These are phyloP conservation scores for Sporisorium graminicola DNA, from an alignment of 1,284 basidiomycete species.

Conservation along the genomic window DNA sequence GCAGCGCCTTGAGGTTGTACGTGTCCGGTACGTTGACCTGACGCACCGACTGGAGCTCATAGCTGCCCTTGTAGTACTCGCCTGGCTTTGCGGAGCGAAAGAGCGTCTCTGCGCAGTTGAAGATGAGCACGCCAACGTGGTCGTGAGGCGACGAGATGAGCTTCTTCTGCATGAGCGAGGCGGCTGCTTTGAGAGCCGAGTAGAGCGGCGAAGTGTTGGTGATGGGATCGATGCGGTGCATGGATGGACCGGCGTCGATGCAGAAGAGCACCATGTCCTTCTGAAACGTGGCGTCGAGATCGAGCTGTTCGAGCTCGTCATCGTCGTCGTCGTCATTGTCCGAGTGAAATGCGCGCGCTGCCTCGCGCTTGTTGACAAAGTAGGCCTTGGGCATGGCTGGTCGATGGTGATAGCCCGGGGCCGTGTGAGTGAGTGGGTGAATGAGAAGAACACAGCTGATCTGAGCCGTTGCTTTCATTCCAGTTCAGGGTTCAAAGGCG, in stretches of 20 bases:
- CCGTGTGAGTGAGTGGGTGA: not conserved
- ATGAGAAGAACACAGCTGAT: not conserved
- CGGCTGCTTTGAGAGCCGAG: conserved; percentile 82
- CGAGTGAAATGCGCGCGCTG: conserved; percentile 42
- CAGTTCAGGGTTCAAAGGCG: not conserved
- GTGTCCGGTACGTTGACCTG: conserved; percentile 80
- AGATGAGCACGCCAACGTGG: conserved; percentile 87
- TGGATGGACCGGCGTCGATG: conserved; percentile 90
- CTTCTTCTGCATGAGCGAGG: conserved; percentile 88
- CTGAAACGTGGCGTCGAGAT: conserved; percentile 46
- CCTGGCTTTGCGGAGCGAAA: conserved; percentile 67
- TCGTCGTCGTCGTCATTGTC: conserved; percentile 30
- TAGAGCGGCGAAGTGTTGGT: conserved; percentile 69
- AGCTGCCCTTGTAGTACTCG: conserved; percentile 77
- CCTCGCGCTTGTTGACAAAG: conserved; percentile 52
- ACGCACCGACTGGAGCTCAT: conserved; percentile 80
- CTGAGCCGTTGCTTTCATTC: not conserved
- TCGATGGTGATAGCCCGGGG: not conserved
- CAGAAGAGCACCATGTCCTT: conserved; percentile 77
- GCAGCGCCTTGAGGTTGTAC: conserved; percentile 69
- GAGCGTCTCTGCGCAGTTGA: conserved; percentile 80
- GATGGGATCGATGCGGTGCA: conserved; percentile 74
- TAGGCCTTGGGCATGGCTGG: conserved; percentile 45
- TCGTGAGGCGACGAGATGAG: conserved; percentile 88
- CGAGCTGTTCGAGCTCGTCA: conserved; percentile 48